phyloP scores from a whole-genome alignment of 345 rosid genomes.

The Rhodomyrtus tomentosa region DNA sequence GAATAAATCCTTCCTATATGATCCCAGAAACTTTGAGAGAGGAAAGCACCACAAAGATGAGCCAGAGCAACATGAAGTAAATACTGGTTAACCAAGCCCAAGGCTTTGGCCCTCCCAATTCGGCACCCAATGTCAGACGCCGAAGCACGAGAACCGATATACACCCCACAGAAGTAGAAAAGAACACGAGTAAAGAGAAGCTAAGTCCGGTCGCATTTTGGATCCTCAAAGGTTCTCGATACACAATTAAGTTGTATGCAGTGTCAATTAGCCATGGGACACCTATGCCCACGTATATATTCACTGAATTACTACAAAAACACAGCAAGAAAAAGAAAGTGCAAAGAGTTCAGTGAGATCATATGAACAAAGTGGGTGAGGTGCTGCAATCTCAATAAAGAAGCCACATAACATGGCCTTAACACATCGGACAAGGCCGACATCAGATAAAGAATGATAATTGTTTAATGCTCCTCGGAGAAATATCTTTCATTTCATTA shows the following conservation, averaged over 20 bases:
- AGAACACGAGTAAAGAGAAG: slow-evolving; percentile 78
- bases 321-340: neutral
- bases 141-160: slow-evolving; percentile 66
- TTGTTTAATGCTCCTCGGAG: neutral
- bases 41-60: slow-evolving; percentile 16
- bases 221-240: slow-evolving; percentile 53
- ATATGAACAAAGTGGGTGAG: neutral
- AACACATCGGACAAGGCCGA: neutral
- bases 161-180: slow-evolving; percentile 65
- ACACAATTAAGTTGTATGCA: slow-evolving; percentile 59
- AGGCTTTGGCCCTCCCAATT: slow-evolving; percentile 76
- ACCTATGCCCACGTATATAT: slow-evolving; percentile 86
- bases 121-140: slow-evolving; percentile 65
- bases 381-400: neutral
- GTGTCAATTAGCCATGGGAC: slow-evolving; percentile 93
- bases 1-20: slow-evolving; percentile 21
- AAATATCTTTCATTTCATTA: neutral
- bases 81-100: slow-evolving; percentile 81
- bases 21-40: slow-evolving; percentile 56
- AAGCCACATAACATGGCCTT: neutral
- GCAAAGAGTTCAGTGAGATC: neutral
- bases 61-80: neutral
- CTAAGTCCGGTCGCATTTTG: slow-evolving; percentile 62
- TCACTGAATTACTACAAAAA: slow-evolving; percentile 76
- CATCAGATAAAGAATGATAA: neutral